Evolutionary conservation across 306 rosid species (phyloP), one percentile per base, ranked within the genome.

Genomic region (Malus sylvestris): DNA sequence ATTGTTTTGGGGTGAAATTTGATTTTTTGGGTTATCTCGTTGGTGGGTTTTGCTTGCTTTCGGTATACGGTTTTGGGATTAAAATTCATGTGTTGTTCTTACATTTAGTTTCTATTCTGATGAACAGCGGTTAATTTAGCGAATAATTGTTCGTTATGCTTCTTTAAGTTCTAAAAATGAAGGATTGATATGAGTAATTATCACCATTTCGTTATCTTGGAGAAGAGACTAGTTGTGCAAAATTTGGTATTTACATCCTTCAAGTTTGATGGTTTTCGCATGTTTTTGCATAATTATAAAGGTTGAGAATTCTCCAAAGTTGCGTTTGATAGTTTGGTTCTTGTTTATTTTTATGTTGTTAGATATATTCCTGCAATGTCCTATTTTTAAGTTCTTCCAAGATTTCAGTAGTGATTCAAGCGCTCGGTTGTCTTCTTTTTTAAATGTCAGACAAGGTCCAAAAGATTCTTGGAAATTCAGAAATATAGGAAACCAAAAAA

Each of bases 381-480:
- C n/a, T 35, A 18, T n/a, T 23, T 9, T 70, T 20, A 10, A 13
- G 2, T 67, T 22, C 20, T 61, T 61, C 58, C 13, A 15, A 73
- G 76, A 29, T 46, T 45, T 14, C 16, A 53, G 22, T 62, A 35
- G 27, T 15, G 77, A 62, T 74, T 63, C 40, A 55, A 76, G 20
- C 15, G 57, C 65, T 76, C 25, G 70, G 45, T 72, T 55, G 14
- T 73, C 33, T 75, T 51, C 61, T 78, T 60, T 76, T 80, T 44
- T 75, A 63, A 38, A 65, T 85, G 73, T 68, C 80, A 92, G 99
- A 79, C 71, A 23, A 89, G 97, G 76, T 95, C 97, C 8, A 95
- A 92, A 88, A 91, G 99, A 79, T 95, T 95, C 88, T 87, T 95
- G 90, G 98, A 95, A 80, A 87, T 95, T 84, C 99, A 95, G 84